Evolutionary conservation across 805 yeast genomes (phyloP), one percentile per base, ranked within the genome.

Genomic region (Lachancea nothofagi): DNA sequence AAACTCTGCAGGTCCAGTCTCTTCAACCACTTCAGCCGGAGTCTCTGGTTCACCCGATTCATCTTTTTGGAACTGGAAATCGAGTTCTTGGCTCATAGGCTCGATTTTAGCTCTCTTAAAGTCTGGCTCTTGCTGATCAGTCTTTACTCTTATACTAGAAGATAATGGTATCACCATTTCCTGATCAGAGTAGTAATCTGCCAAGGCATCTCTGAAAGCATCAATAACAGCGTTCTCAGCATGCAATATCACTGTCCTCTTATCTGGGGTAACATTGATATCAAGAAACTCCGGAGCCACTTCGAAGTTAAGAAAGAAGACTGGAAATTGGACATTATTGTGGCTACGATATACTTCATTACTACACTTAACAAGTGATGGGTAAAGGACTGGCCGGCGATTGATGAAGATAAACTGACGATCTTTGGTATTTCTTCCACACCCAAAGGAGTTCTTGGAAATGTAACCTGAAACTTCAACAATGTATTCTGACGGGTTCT

Each of bases 181-280:
- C 46, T 64, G 55, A 18, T 40, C 37, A 15, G 73, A 69, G 51
- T 74, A 85, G 41, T 73, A 69, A 1, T 58, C 55, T 0, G 54
- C 50, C 13, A 89, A 50, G n/a, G 66, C 57, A n/a, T 67, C 73
- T 38, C 76, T 67, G 4, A 90, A 46, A 1, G 63, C 61, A 24
- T 79, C 83, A 4, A 83, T 48, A 1, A 89, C 55, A n/a, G 64
- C 57, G 3, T 61, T 56, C 57, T 89, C 97, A 45, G 78, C 69
- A 43, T 80, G 87, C 2, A 88, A 55, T 51, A 84, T 55, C 2
- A 89, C 69, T 2, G 78, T 74, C 38, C 90, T 68, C 56, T 93
- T 93, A 57, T 93, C 97, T 0, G 98, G 97, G 0, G 96, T 80
- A 1, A 93, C 83, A 59, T 93, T 93, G 14, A 93, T 70, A 61